Conservation (phyloP, 2,329 filamentous ascomycete genomes). For the Aspergillus phoenicis region DNA sequence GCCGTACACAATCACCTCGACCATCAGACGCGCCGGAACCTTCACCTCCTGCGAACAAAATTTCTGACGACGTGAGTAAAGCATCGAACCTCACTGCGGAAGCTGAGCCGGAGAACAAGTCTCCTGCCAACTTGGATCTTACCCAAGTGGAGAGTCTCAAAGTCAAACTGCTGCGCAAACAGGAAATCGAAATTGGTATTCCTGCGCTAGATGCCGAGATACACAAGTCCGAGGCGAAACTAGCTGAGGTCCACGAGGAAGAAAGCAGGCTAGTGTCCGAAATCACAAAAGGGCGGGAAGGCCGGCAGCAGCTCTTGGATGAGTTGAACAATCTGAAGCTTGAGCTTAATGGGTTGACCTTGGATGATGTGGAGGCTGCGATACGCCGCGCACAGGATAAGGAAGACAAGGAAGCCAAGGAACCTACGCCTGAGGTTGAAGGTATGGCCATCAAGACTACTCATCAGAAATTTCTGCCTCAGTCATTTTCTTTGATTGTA, state of each 20-base stretch:
- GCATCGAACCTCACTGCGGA: neutral
- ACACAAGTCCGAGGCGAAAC: conserved; percentile 35
- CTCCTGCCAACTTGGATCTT: conserved; percentile 20
- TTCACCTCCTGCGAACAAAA: conserved; percentile 21
- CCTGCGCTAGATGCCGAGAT: conserved; percentile 52
- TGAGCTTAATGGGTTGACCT: conserved; percentile 51
- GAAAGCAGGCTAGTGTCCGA: conserved; percentile 48
- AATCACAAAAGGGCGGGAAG: conserved; percentile 48
- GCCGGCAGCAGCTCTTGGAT: conserved; percentile 47
- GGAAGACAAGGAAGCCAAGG: conserved; percentile 5
- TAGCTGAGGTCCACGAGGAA: conserved; percentile 38
- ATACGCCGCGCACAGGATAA: conserved; percentile 24
- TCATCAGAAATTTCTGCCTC: neutral
- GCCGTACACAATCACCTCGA: conserved; percentile 40
- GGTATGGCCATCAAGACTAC: conserved; percentile 24
- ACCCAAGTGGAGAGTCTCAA: conserved; percentile 36
- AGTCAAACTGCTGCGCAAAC: conserved; percentile 46
- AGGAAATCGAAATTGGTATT: conserved; percentile 53
- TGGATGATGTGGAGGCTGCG: conserved; percentile 47
- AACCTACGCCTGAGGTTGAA: conserved; percentile 16
- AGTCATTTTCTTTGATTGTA: neutral
- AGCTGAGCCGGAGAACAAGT: neutral
- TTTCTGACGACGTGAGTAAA: conserved; percentile 13
- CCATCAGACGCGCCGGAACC: conserved; percentile 26
- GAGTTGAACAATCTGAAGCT: conserved; percentile 54